These are phyloP conservation scores for Fusarium palustre DNA, from an alignment of 2,329 filamentous ascomycete species.

Conservation along the genomic window DNA sequence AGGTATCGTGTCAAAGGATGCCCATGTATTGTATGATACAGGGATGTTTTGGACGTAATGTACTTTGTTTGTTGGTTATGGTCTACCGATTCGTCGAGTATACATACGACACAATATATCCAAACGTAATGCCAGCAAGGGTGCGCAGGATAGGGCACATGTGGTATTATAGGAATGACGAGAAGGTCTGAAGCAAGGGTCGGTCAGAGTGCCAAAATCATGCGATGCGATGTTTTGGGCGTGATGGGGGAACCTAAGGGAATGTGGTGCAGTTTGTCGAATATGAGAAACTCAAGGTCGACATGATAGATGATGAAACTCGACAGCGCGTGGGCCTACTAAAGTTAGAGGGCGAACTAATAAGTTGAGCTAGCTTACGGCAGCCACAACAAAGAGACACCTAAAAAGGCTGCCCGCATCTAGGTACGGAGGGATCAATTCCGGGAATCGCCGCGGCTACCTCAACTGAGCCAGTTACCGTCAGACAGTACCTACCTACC, in stretches of 20 bases:
- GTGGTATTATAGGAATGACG: background rate
- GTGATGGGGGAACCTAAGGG: background rate
- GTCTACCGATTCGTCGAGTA: constrained; percentile 13
- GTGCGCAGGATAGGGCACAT: background rate
- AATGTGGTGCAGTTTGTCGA: constrained; percentile 13
- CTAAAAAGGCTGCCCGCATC: constrained; percentile 29
- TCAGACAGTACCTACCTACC: background rate
- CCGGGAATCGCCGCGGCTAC: constrained; percentile 31
- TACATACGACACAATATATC: constrained; percentile 1
- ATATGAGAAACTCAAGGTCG: constrained; percentile 24
- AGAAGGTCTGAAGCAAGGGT: constrained; percentile 9
- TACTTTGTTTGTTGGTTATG: constrained; percentile 7
- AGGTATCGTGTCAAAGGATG: constrained; percentile 14
- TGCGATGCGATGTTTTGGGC: constrained; percentile 6
- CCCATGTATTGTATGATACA: background rate
- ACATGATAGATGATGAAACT: constrained; percentile 39
- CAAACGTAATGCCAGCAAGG: constrained; percentile 30
- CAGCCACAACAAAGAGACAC: constrained; percentile 8
- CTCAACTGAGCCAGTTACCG: background rate
- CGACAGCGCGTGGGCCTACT: constrained; percentile 5
- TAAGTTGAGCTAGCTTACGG: background rate
- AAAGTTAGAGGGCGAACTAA: constrained; percentile 3
- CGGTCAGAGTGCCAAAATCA: constrained; percentile 1
- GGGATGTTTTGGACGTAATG: background rate
- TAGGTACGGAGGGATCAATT: constrained; percentile 21